These are phyloP conservation scores for Penicillium psychrofluorescens DNA, from an alignment of 495 filamentous ascomycete genomes.

Conservation along the genomic window DNA sequence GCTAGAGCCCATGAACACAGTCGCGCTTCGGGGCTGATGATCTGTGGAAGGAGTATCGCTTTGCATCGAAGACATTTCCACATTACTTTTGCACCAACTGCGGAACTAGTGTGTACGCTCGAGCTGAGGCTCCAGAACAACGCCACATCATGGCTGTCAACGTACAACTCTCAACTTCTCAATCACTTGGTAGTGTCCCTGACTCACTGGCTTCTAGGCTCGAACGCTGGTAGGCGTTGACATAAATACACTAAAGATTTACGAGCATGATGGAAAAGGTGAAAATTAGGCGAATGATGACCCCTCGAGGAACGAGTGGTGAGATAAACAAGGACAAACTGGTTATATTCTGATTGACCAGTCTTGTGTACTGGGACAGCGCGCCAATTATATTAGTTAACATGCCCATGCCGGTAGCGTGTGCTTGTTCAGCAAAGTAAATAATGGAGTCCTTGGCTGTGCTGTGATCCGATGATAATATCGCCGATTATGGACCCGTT, in stretches of 20 bases:
- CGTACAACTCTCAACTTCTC: slow-evolving; percentile 10
- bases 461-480: no score
- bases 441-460: no score
- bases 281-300: neutral
- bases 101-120: slow-evolving; percentile 28
- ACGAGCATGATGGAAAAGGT: slow-evolving; percentile 18
- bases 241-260: slow-evolving; percentile 16
- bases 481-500: no score
- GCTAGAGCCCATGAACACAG: neutral
- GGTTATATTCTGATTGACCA: no score
- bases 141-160: slow-evolving; percentile 28
- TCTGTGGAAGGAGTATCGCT: slow-evolving; percentile 24
- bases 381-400: no score
- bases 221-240: slow-evolving; percentile 25
- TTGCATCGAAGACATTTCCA: slow-evolving; percentile 23
- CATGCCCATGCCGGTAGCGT: no score
- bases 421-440: no score
- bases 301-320: neutral
- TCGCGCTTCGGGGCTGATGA: neutral
- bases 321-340: no score
- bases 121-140: slow-evolving; percentile 15
- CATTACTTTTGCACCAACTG: slow-evolving; percentile 37
- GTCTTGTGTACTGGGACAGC: no score
- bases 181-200: neutral
- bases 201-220: slow-evolving; percentile 9